A percentile compares a stretch with the other conserved stretches of the same genome.
Conservation (phyloP, 2,329 filamentous ascomycete genomes). For the Kalmusia sp. region DNA sequence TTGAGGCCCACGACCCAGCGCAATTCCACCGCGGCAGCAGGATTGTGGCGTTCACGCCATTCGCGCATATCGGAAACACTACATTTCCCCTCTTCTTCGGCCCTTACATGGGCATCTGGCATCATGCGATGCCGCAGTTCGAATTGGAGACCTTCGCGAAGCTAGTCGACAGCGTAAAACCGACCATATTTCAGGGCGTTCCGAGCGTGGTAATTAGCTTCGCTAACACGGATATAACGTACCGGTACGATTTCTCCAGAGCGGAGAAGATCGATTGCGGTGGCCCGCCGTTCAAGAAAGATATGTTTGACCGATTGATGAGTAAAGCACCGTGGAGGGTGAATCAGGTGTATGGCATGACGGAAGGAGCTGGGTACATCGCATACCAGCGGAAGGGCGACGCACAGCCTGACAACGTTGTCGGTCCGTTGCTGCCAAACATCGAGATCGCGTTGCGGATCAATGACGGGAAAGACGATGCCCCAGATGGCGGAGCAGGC, state of each 20-base stretch:
- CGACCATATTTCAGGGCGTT: conserved; percentile 79
- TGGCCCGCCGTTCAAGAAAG: conserved; percentile 78
- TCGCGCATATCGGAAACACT: conserved; percentile 55
- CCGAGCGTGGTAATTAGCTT: conserved; percentile 81
- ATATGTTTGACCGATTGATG: conserved; percentile 77
- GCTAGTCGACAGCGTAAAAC: conserved; percentile 72
- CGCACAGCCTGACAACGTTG: conserved; percentile 73
- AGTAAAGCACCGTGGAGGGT: conserved; percentile 69
- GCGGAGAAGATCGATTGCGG: conserved; percentile 83
- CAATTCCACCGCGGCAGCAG: conserved; percentile 22
- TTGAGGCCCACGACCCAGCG: conserved; percentile 15
- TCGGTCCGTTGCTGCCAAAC: conserved; percentile 77
- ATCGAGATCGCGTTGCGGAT: conserved; percentile 74
- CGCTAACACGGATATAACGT: conserved; percentile 76
- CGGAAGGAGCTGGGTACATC: conserved; percentile 53
- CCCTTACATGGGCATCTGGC: conserved; percentile 54
- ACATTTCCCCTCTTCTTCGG: conserved; percentile 55
- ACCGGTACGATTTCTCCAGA: conserved; percentile 77
- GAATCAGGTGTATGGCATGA: conserved; percentile 56
- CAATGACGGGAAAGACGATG: conserved; percentile 61
- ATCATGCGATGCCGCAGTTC: conserved; percentile 70
- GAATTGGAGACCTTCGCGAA: conserved; percentile 77
- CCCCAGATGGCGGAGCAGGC: conserved; percentile 60
- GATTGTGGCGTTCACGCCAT: conserved; percentile 53
- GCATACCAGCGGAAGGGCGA: conserved; percentile 44